phyloP scores from a whole-genome alignment of 192 early-diverging fungal genomes.

The Podila horticola region DNA sequence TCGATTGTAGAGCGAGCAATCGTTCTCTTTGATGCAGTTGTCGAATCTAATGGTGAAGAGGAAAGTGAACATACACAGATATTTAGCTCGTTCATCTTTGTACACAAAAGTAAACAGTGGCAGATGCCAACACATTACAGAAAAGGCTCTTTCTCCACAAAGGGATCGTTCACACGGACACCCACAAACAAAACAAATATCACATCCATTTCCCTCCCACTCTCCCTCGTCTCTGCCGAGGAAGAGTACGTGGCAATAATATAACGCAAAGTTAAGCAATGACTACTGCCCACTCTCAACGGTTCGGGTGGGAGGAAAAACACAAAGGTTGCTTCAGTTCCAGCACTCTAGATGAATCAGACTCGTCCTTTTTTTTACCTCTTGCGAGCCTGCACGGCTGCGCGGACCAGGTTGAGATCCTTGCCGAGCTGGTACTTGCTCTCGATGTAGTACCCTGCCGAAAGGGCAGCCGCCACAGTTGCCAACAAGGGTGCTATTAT shows the following conservation, averaged over 20 bases:
- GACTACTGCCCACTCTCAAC: too few species aligned
- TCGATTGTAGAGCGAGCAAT: constrained; percentile 35
- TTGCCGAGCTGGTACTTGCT: constrained; percentile 39
- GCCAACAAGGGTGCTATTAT: constrained; percentile 16
- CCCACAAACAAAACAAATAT: not conserved
- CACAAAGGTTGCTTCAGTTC: too few species aligned
- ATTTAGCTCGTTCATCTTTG: not conserved
- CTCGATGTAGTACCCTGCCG: constrained; percentile 29
- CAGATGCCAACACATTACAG: too few species aligned
- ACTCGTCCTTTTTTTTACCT: constrained; percentile 1
- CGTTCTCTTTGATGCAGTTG: not conserved
- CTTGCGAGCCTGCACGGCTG: constrained; percentile 1
- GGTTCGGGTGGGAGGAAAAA: too few species aligned
- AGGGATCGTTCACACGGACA: not conserved
- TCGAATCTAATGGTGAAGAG: constrained; percentile 9
- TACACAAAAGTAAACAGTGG: not conserved
- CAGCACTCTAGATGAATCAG: not conserved
- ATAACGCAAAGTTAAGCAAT: too few species aligned
- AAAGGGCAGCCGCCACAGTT: constrained; percentile 20
- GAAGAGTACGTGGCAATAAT: not conserved
- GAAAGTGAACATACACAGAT: not conserved
- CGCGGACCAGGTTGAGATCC: constrained; percentile 13
- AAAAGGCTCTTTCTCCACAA: constrained; percentile 17
- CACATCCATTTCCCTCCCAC: not conserved
- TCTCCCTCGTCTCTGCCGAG: not conserved